These are phyloP conservation scores for Skeletonema marinoi DNA, from an alignment of 108 stramenopile genomes.

Conservation along the genomic window DNA sequence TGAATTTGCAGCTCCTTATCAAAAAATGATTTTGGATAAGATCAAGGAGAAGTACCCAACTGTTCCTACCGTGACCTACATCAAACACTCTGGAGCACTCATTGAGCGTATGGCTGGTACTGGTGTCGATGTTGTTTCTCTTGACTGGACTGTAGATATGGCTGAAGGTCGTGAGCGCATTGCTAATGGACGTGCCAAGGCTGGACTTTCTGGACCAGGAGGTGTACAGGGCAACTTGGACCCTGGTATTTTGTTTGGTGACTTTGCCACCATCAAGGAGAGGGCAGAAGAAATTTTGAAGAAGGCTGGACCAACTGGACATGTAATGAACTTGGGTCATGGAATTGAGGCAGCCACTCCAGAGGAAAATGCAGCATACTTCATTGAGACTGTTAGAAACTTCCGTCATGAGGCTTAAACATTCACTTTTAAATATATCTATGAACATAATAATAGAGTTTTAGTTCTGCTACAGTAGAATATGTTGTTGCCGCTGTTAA, in stretches of 20 bases:
- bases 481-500: not conserved
- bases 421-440: not conserved
- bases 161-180: slow-evolving; percentile 91
- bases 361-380: slow-evolving; percentile 95
- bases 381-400: slow-evolving; percentile 94
- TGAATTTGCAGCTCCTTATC: slow-evolving; percentile 96
- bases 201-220: slow-evolving; percentile 70
- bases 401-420: slow-evolving; percentile 77
- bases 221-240: slow-evolving; percentile 97
- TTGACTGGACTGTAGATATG: slow-evolving; percentile 99
- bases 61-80: slow-evolving; percentile 95
- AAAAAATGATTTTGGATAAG: slow-evolving; percentile 90
- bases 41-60: slow-evolving; percentile 90
- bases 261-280: slow-evolving; percentile 92
- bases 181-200: slow-evolving; percentile 61
- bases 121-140: slow-evolving; percentile 95
- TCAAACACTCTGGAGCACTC: slow-evolving; percentile 90
- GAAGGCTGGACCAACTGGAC: slow-evolving; percentile 88
- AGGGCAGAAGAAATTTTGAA: slow-evolving; percentile 92
- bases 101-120: slow-evolving; percentile 92
- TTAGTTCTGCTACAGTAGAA: not conserved
- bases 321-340: slow-evolving; percentile 99
- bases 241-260: slow-evolving; percentile 89
- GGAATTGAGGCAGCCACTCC: slow-evolving; percentile 96
- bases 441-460: not conserved